Evolutionary conservation across 139 green algal genomes (phyloP).

Genomic region (Eudorina sp.): DNA sequence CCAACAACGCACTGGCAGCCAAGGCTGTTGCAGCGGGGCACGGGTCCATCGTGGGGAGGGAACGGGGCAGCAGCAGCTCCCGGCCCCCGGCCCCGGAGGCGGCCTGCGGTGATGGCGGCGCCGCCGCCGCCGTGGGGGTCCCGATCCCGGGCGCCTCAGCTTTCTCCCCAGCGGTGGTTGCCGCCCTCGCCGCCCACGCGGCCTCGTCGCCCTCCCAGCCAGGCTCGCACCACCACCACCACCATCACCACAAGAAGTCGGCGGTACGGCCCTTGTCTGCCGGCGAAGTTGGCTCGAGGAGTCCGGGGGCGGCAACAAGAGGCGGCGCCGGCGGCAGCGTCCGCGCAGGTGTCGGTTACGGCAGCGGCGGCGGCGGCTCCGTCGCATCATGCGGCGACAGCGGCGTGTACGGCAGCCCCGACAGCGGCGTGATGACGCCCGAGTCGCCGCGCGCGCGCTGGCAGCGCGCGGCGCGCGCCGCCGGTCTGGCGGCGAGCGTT

Average conservation of each 20-base stretch:
- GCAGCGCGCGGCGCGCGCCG: background rate
- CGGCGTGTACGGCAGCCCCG: background rate
- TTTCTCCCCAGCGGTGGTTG: too few species aligned
- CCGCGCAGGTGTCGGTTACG: too few species aligned
- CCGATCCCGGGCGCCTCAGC: background rate
- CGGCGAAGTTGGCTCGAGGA: background rate
- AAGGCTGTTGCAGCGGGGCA: too few species aligned
- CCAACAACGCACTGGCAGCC: background rate
- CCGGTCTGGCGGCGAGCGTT: background rate
- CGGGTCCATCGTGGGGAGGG: background rate
- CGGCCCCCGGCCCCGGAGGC: background rate
- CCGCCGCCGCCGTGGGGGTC: background rate
- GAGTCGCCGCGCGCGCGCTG: background rate
- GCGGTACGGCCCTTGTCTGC: background rate
- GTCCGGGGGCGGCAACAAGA: background rate
- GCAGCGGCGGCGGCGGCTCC: background rate
- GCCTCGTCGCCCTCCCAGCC: background rate
- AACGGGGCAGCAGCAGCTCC: background rate
- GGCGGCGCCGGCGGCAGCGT: background rate
- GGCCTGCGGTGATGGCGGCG: background rate
- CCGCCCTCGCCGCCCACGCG: too few species aligned
- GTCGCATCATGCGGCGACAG: background rate
- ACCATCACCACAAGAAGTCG: background rate
- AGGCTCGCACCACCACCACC: background rate
- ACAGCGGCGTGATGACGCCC: too few species aligned